phyloP scores from a whole-genome alignment of 2,329 filamentous ascomycete genomes.

The Davidsoniella virescens region DNA sequence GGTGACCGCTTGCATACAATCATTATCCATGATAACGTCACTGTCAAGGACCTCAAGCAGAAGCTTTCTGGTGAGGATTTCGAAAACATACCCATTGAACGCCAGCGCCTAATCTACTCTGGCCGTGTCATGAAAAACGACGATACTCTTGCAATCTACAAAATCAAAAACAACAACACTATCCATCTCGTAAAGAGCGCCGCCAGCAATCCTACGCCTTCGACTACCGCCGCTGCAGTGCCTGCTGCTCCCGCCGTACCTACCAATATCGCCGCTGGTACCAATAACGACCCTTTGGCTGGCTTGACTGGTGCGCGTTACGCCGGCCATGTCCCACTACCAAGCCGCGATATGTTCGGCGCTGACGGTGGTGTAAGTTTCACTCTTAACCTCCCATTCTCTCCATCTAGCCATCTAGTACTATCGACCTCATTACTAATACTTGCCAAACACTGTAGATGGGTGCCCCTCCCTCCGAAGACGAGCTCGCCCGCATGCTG shows the following conservation, averaged over 20 bases:
- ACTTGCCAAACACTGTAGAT: conserved; percentile 39
- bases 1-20: conserved; percentile 71
- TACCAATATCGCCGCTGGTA: conserved; percentile 66
- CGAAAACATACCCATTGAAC: conserved; percentile 72
- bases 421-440: not conserved
- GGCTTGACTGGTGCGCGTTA: conserved; percentile 85
- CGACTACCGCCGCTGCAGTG: conserved; percentile 25
- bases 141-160: conserved; percentile 70
- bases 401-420: not conserved
- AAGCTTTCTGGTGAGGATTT: conserved; percentile 70
- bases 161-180: conserved; percentile 91
- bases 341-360: conserved; percentile 76
- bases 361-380: conserved; percentile 78
- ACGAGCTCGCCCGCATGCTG: conserved; percentile 70
- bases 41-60: conserved; percentile 72
- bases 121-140: conserved; percentile 92
- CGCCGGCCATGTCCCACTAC: conserved; percentile 79
- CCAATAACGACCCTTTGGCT: conserved; percentile 77
- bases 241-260: conserved; percentile 32
- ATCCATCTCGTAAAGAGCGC: conserved; percentile 95
- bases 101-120: conserved; percentile 93
- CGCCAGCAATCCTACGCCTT: conserved; percentile 54
- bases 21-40: conserved; percentile 60
- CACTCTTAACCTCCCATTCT: not conserved
- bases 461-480: conserved; percentile 69